Base-by-base conservation (phyloP, 805 yeast species). In the Candida awuae region DNA sequence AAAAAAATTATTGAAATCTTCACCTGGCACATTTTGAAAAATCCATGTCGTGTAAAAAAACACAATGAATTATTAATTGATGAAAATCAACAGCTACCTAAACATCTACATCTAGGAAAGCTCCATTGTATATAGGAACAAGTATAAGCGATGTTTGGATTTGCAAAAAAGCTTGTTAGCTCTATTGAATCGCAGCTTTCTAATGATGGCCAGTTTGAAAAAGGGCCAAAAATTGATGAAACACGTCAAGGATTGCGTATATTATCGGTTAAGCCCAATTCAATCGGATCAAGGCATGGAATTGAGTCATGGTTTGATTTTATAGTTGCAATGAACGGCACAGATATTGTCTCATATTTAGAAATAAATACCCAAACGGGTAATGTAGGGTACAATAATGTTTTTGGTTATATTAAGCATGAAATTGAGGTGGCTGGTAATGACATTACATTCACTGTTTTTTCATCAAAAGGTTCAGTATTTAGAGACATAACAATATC, bases 291-390 rank as follows among this genome's bases (percentile, higher is more conserved):
- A 7, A 66, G 61, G 21, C 63, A 67, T 18, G 84, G 82, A 3
- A 56, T 92, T 21, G 94, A 87, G 59, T 69, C 92, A 8, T 82
- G 85, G 75, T 92, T 90, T 54, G 98, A 90, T 56, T 90, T 71
- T 55, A 75, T 90, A 26, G 70, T 86, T n/a, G 81, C 83, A 1
- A 65, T 87, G 41, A 84, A 90, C 50, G 85, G 84, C 32, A 80
- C 42, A 2, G 54, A 51, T 32, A 49, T 61, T 4, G 52, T 51
- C 23, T 58, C 62, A 12, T 59, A 56, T 39, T 44, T 56, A 14
- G 49, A 46, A 18, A 30, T 43, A 6, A 42, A 46, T 23, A 34
- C 45, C 6, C 41, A 39, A 19, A 38, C 54, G 6, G 45, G 41
- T 15, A 37, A 39, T 13, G 50, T 53, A 1, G 48, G 48, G 12